Percentiles rank a stretch among this genome's conserved stretches.
phyloP scores from a whole-genome alignment of 2,329 filamentous ascomycete genomes.

The Clarireedia homoeocarpa region DNA sequence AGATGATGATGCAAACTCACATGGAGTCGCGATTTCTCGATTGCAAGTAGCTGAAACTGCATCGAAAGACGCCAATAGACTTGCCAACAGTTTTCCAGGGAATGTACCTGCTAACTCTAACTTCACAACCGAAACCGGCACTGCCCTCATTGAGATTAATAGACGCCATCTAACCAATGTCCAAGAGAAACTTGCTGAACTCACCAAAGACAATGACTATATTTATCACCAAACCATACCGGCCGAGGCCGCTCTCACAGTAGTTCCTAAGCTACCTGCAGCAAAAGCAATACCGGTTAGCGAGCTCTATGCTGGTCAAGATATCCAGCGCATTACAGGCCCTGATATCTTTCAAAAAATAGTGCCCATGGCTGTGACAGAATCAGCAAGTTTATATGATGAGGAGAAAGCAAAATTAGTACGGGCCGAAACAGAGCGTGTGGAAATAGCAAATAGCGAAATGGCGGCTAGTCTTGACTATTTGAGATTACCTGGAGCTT shows the following conservation, averaged over 20 bases:
- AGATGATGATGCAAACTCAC: slow-evolving; percentile 80
- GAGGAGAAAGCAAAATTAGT: slow-evolving; percentile 97
- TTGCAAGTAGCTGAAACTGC: slow-evolving; percentile 73
- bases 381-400: slow-evolving; percentile 93
- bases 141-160: slow-evolving; percentile 67
- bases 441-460: slow-evolving; percentile 87
- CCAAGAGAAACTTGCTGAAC: slow-evolving; percentile 68
- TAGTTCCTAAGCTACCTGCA: slow-evolving; percentile 84
- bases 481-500: slow-evolving; percentile 76
- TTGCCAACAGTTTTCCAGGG: slow-evolving; percentile 72
- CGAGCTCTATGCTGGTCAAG: slow-evolving; percentile 92
- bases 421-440: slow-evolving; percentile 85
- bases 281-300: slow-evolving; percentile 96
- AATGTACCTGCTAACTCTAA: slow-evolving; percentile 77
- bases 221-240: slow-evolving; percentile 95
- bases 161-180: slow-evolving; percentile 75
- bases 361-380: slow-evolving; percentile 89
- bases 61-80: slow-evolving; percentile 68
- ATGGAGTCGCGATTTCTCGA: slow-evolving; percentile 77
- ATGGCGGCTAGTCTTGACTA: slow-evolving; percentile 96
- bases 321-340: slow-evolving; percentile 93
- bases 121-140: slow-evolving; percentile 69
- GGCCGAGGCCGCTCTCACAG: slow-evolving; percentile 69
- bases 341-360: slow-evolving; percentile 97
- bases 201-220: slow-evolving; percentile 92